Evolutionary conservation across 495 filamentous ascomycete genomes (phyloP), one percentile per base, ranked within the genome.

Genomic region (Xylaria curta): DNA sequence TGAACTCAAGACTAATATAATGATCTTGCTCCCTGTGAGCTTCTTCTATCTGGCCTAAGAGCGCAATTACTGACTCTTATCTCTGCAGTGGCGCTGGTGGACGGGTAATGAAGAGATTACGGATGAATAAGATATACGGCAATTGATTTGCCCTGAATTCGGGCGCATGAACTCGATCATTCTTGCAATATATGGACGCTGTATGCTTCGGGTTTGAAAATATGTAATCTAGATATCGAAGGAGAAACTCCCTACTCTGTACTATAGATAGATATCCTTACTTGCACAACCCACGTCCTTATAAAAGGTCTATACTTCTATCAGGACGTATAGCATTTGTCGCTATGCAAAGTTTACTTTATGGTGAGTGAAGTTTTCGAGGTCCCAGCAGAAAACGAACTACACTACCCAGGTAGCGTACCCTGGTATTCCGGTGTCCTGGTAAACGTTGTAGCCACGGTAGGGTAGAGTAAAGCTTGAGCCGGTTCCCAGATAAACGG

Each of bases 131-230:
- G 4, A 4, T 31, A 6, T 19, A 19, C 68, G 66, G 44, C n/a
- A 15, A 75, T 64, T 83, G 81, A 15, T 80, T 76, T 0, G 40
- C 12, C 21, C 13, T 28, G 31, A 38, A 7, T 9, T 5, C 38
- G 24, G 12, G 56, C 17, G 19, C 4, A 17, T 26, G 24, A 31
- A 17, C 17, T 60, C 15, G 9, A 38, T n/a, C 17, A 31, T 33
- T 60, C 31, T 60, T 60, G 31, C 38, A 21, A 38, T 6, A 38
- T 60, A 36, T 59, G 28, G 26, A 26, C 28, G 28, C 21, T 38
- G 4, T 38, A 1, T 60, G 31, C 7, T 60, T 60, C 58, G 17
- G 58, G 58, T 59, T 15, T 60, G 24, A 12, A n/a, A 9, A 60
- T 38, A 38, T 17, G 15, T n/a, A 31, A 31, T 3, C 28, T 31